Evolutionary conservation across 306 rosid genomes (phyloP).

Genomic region (Betula pendula): DNA sequence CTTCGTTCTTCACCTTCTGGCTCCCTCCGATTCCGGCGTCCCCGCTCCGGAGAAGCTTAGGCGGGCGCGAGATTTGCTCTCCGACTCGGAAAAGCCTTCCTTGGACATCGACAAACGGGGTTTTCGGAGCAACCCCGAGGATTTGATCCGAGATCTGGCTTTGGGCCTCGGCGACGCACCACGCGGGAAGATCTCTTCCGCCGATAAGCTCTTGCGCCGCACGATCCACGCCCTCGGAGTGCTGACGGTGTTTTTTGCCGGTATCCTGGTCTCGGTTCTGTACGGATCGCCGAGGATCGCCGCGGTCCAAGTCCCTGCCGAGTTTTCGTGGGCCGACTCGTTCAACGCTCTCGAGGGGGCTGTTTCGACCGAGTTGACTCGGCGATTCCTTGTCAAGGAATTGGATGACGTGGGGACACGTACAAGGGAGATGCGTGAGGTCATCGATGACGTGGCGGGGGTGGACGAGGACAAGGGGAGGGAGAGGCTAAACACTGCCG

Average conservation of each 20-base stretch:
- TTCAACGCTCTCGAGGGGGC: not conserved
- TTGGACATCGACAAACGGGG: not conserved
- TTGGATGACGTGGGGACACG: not conserved
- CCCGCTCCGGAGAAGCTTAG: conserved; percentile 4
- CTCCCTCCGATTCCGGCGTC: not conserved
- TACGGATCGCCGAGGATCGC: not conserved
- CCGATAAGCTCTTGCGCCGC: not conserved
- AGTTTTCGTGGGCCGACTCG: conserved; percentile 18
- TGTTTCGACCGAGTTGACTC: not conserved
- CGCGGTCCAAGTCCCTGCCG: not conserved
- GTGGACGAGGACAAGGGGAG: not conserved
- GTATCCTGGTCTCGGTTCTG: not conserved
- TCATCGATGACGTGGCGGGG: too few relatives aligned
- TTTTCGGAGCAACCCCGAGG: not conserved
- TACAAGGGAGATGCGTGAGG: not conserved
- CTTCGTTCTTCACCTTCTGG: conserved; percentile 4
- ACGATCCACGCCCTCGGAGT: not conserved
- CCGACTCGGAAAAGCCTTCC: not conserved
- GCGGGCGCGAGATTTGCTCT: not conserved
- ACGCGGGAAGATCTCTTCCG: conserved; percentile 6
- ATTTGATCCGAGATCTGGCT: not conserved
- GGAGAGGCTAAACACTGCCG: not conserved
- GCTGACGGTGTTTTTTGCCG: not conserved
- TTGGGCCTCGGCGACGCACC: not conserved
- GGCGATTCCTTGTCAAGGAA: not conserved